Conservation (phyloP, 306 rosid genomes). For the Medicago ruthenica region DNA sequence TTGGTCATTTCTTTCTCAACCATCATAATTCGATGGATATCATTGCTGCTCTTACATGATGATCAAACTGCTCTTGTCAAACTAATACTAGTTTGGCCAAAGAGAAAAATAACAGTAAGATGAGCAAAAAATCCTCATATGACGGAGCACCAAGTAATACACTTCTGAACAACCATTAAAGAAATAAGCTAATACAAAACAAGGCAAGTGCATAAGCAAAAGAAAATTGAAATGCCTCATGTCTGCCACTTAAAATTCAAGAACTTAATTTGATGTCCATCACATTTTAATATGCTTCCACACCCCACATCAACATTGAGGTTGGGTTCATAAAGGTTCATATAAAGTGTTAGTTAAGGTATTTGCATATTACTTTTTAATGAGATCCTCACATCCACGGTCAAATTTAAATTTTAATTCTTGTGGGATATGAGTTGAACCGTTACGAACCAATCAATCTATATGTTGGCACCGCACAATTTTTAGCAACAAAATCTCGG, state of each 20-base stretch:
- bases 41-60: slow-evolving; percentile 29
- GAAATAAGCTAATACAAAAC: slow-evolving; percentile 30
- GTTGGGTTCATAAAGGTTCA: not conserved
- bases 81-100: slow-evolving; percentile 17
- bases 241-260: slow-evolving; percentile 71
- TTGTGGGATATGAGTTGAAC: not conserved
- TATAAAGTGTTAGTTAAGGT: not conserved
- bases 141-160: slow-evolving; percentile 26
- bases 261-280: slow-evolving; percentile 48
- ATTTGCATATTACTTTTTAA: not conserved
- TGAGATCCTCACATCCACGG: not conserved
- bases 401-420: not conserved
- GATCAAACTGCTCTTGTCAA: slow-evolving; percentile 31
- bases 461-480: slow-evolving; percentile 27
- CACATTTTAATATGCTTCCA: slow-evolving; percentile 45
- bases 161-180: slow-evolving; percentile 25
- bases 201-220: slow-evolving; percentile 41
- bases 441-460: not conserved
- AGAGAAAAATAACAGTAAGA: slow-evolving; percentile 32
- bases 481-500: no score
- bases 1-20: slow-evolving; percentile 49
- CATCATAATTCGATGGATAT: slow-evolving; percentile 45
- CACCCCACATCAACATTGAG: slow-evolving; percentile 57
- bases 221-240: slow-evolving; percentile 49
- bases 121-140: slow-evolving; percentile 17